These are phyloP conservation scores for Lachnellula subtilissima DNA, from an alignment of 2,329 filamentous ascomycete species.

Conservation along the genomic window DNA sequence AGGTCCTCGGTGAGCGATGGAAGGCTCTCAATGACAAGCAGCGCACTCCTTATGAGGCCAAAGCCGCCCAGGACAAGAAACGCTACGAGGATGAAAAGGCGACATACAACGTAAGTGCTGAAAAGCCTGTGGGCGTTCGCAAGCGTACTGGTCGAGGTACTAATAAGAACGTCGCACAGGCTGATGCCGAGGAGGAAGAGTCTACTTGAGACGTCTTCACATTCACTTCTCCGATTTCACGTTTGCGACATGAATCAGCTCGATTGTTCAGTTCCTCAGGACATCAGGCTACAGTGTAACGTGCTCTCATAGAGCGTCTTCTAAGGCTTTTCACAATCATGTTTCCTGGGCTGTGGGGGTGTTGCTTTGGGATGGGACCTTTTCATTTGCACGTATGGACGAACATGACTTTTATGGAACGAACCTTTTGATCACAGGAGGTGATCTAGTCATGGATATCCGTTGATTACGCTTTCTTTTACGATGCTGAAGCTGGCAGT, in stretches of 20 bases:
- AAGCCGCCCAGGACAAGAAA: conserved; percentile 97
- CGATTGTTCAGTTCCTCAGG: conserved; percentile 6
- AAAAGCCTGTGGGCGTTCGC: conserved; percentile 17
- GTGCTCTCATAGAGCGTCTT: conserved; percentile 14
- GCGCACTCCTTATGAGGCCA: conserved; percentile 89
- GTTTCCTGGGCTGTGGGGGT: conserved; percentile 27
- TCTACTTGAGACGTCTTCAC: conserved; percentile 25
- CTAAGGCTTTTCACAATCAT: conserved; percentile 12
- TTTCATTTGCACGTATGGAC: conserved; percentile 12
- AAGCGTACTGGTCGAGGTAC: conserved; percentile 25
- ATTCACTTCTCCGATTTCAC: conserved; percentile 13
- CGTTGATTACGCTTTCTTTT: conserved; percentile 20
- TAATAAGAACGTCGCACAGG: conserved; percentile 41
- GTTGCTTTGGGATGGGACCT: conserved; percentile 17
- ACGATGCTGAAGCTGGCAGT: conserved; percentile 16
- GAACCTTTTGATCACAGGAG: conserved; percentile 15
- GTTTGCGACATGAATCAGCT: conserved; percentile 14
- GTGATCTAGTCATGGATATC: conserved; percentile 24
- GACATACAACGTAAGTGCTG: conserved; percentile 72
- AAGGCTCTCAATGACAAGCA: conserved; percentile 94
- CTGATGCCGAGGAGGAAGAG: conserved; percentile 53
- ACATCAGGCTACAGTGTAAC: conserved; percentile 7
- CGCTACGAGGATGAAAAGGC: conserved; percentile 98
- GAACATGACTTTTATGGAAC: conserved; percentile 26
- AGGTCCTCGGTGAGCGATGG: conserved; percentile 97